A percentile compares a stretch with the other conserved stretches of the same genome.
Conservation (phyloP, 805 yeast genomes). For the Schwanniomyces sp. region DNA sequence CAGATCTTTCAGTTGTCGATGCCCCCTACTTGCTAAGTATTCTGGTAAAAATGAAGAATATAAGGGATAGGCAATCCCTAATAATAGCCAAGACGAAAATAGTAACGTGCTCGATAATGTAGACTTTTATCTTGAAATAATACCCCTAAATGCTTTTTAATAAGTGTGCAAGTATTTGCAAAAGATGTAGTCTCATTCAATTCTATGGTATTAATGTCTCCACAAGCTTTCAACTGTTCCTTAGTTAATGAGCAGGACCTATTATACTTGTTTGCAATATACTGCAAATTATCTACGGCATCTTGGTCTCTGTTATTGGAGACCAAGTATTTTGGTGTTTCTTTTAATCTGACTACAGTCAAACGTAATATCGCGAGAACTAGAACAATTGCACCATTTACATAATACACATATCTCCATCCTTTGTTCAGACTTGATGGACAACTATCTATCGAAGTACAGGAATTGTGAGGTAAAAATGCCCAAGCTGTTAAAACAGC, state of each 20-base stretch:
- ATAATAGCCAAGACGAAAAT: slow-evolving; percentile 51
- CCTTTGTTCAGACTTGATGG: slow-evolving; percentile 52
- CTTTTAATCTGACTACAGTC: slow-evolving; percentile 37
- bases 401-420: slow-evolving; percentile 58
- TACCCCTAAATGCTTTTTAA: slow-evolving; percentile 36
- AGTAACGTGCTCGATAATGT: slow-evolving; percentile 40
- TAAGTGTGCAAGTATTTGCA: slow-evolving; percentile 18
- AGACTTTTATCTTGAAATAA: slow-evolving; percentile 45
- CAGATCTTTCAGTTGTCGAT: slow-evolving; percentile 35
- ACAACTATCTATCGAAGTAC: slow-evolving; percentile 43
- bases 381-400: slow-evolving; percentile 49
- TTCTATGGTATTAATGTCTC: slow-evolving; percentile 27
- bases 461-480: slow-evolving; percentile 49
- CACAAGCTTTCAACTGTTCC: slow-evolving; percentile 46
- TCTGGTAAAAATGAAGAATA: slow-evolving; percentile 54
- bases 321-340: slow-evolving; percentile 58
- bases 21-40: slow-evolving; percentile 52
- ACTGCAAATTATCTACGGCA: slow-evolving; percentile 43
- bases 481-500: slow-evolving; percentile 58
- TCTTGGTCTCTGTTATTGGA: slow-evolving; percentile 53
- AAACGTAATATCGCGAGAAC: slow-evolving; percentile 36
- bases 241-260: slow-evolving; percentile 44
- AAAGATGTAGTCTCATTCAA: slow-evolving; percentile 19
- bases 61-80: slow-evolving; percentile 56
- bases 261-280: slow-evolving; percentile 48